Conservation (phyloP, 2,329 filamentous ascomycete genomes). For the Magnaporthales sp. region DNA sequence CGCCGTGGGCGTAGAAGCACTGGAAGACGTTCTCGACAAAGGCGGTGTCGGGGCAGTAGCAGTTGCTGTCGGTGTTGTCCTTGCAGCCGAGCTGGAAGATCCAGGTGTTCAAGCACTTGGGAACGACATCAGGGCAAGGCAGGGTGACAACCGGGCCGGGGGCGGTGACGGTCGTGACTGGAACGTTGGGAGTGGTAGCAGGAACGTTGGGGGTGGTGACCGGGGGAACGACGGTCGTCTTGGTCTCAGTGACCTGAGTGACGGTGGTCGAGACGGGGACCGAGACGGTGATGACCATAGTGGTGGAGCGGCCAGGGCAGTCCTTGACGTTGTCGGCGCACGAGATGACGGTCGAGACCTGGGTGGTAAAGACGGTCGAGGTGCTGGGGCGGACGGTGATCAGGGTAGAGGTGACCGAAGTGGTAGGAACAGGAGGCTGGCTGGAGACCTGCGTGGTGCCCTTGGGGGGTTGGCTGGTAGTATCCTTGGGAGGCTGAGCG, state of each 20-base stretch:
- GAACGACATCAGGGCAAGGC: constrained; percentile 63
- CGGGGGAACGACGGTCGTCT: constrained; percentile 19
- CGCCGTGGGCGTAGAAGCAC: constrained; percentile 64
- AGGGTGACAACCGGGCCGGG: constrained; percentile 33
- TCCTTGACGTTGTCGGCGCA: constrained; percentile 35
- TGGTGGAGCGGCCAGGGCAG: constrained; percentile 40
- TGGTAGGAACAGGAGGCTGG: constrained; percentile 11
- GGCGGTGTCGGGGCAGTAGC: constrained; percentile 75
- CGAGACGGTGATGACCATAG: constrained; percentile 35
- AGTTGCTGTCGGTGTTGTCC: constrained; percentile 72
- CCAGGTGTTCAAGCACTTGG: constrained; percentile 90
- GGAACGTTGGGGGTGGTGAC: constrained; percentile 32
- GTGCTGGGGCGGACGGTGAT: constrained; percentile 13
- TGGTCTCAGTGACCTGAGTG: constrained; percentile 51
- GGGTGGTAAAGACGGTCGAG: constrained; percentile 36
- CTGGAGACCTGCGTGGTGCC: constrained; percentile 7
- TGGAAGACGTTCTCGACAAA: constrained; percentile 74
- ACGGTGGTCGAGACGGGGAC: constrained; percentile 50
- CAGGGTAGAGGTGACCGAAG: constrained; percentile 10
- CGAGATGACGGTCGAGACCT: constrained; percentile 39
- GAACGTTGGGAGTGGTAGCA: constrained; percentile 31
- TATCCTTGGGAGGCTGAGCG: not conserved
- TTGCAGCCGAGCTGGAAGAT: constrained; percentile 64
- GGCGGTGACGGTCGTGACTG: constrained; percentile 23
- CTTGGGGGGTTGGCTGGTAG: constrained; percentile 1